Conservation (phyloP, 768 basidiomycete species). For the Podaxis rugospora region DNA sequence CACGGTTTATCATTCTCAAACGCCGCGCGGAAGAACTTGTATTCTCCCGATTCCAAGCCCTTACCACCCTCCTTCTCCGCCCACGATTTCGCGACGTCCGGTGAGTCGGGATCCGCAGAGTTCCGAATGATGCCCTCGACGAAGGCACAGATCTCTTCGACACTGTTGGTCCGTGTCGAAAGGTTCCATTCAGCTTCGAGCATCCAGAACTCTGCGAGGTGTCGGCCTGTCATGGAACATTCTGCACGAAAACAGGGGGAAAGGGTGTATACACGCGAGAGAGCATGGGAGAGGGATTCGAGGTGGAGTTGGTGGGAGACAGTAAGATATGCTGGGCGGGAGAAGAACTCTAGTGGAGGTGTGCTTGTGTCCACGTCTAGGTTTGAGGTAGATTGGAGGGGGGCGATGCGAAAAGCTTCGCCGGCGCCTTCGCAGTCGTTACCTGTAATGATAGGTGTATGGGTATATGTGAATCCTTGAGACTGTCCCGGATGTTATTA, state of each 20-base stretch:
- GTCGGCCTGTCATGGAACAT: conserved; percentile 80
- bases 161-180: conserved; percentile 19
- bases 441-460: conserved; percentile 86
- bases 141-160: conserved; percentile 41
- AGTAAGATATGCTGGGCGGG: conserved; percentile 75
- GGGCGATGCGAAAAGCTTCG: conserved; percentile 75
- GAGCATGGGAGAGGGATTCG: conserved; percentile 74
- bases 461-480: conserved; percentile 73
- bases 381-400: conserved; percentile 21
- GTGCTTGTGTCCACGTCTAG: conserved; percentile 22
- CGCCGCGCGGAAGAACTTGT: conserved; percentile 31
- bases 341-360: conserved; percentile 59
- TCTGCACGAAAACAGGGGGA: conserved; percentile 96
- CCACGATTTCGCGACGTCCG: conserved; percentile 32
- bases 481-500: conserved; percentile 34
- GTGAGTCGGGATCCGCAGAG: conserved; percentile 18
- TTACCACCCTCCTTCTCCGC: conserved; percentile 27
- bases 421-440: conserved; percentile 97
- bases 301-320: conserved; percentile 97
- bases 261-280: conserved; percentile 87
- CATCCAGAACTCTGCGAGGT: conserved; percentile 99
- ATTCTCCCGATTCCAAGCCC: conserved; percentile 11
- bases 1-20: conserved; percentile 41
- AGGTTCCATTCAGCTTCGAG: conserved; percentile 89
- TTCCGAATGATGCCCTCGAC: conserved; percentile 32